Evolutionary conservation across 208 protist species (phyloP), one percentile per base, ranked within the genome.

Genomic region (Trypanosoma melophagium): DNA sequence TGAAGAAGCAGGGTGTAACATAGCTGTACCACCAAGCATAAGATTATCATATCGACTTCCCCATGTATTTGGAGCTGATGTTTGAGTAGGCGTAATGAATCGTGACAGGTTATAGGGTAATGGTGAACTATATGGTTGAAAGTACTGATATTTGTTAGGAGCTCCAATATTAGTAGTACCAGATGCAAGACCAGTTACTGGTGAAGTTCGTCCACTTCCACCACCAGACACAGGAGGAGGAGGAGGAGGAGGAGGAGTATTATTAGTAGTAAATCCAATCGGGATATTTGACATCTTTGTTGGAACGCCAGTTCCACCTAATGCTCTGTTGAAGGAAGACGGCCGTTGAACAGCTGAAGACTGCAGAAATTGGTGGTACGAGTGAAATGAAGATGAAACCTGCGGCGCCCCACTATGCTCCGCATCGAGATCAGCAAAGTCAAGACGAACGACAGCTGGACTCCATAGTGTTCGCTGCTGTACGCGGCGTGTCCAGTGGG

Each of bases 361-460:
- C 13, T 24, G 22, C 12, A 16, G 14, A 0, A 2, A 0, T 31
- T 24, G 52, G 2, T n/a, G 31, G 2, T 24, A 22, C 12, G 52
- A 4, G 2, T n/a, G 17, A 8, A n/a, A n/a, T 38, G 5, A 35
- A 35, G 3, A 5, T 5, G 28, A 35, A 35, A 5, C 3, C 28
- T 35, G 1, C 28, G 28, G 28, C 1, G 28, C 5, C 1, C 28
- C 5, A 7, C 28, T 5, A 35, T 5, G 28, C 1, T 35, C 28
- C 28, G 5, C 28, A 35, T 35, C 28, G 3, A 52, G 0, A 21
- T 45, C 17, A 24, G 1, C 17, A 8, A 58, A 40, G 25, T 60
- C 53, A 52, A 68, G 9, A 0, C 24, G 62, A 58, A 68, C 12
- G 2, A 68, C 38, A 35, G 62, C 52, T 3, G 62, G 21, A 52